Evolutionary conservation across 2,329 filamentous ascomycete genomes (phyloP).

Genomic region (Raffaelea albimanens): DNA sequence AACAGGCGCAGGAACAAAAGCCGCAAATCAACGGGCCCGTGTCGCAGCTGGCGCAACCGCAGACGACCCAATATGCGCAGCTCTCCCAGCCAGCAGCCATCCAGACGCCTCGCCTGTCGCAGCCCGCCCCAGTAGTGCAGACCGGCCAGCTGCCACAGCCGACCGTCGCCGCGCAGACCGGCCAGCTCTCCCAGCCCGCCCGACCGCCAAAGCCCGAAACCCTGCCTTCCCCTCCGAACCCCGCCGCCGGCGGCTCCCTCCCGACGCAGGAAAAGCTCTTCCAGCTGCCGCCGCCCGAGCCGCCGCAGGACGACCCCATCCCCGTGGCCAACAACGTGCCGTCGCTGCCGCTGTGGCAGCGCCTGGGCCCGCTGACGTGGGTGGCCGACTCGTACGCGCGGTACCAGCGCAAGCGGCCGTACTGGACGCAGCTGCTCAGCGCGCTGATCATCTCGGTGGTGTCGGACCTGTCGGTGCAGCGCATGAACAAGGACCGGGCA

Average conservation of each 20-base stretch:
- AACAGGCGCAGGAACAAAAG: no score
- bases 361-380: constrained; percentile 46
- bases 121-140: no score
- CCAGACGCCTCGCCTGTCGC: no score
- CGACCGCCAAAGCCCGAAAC: no score
- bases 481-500: constrained; percentile 43
- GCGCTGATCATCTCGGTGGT: constrained; percentile 70
- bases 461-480: constrained; percentile 70
- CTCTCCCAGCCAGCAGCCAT: no score
- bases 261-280: not conserved
- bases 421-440: constrained; percentile 68
- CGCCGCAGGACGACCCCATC: constrained; percentile 23
- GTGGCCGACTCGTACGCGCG: constrained; percentile 54
- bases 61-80: no score
- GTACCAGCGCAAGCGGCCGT: constrained; percentile 62
- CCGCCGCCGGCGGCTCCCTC: not conserved
- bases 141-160: no score
- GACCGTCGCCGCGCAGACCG: no score
- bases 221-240: no score
- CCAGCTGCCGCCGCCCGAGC: constrained; percentile 13
- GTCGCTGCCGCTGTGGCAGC: constrained; percentile 41
- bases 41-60: no score
- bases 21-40: no score
- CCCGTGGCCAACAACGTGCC: constrained; percentile 33
- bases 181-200: no score